These are phyloP conservation scores for Suillus discolor DNA, from an alignment of 768 basidiomycete species.

Conservation along the genomic window DNA sequence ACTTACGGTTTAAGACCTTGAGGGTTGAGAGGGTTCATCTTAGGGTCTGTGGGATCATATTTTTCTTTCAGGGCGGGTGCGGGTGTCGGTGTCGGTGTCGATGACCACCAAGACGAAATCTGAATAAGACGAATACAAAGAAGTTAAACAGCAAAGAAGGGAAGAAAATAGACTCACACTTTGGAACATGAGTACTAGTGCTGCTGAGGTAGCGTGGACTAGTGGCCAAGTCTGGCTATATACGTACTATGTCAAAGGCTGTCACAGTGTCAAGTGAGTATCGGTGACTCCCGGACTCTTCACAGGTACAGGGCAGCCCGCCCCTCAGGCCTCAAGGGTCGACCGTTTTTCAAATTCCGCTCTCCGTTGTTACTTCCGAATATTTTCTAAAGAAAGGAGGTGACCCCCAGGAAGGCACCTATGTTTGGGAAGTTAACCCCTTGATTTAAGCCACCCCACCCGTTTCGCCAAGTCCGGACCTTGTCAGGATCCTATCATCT, in stretches of 20 bases:
- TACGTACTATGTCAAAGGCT: not conserved
- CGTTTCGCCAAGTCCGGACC: not conserved
- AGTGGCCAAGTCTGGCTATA: too few relatives aligned
- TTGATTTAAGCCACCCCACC: too few relatives aligned
- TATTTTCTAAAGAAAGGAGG: too few relatives aligned
- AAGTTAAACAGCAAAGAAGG: not conserved
- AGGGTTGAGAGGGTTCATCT: slow-evolving; percentile 89
- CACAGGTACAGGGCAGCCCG: not conserved
- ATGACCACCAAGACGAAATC: slow-evolving; percentile 62
- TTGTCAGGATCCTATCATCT: not conserved
- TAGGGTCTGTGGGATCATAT: slow-evolving; percentile 75
- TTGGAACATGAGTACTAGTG: not conserved
- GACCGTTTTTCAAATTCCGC: too few relatives aligned
- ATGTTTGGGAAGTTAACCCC: too few relatives aligned
- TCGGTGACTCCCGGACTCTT: not conserved
- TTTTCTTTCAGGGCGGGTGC: slow-evolving; percentile 38
- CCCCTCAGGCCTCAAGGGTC: too few relatives aligned
- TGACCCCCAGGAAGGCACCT: not conserved
- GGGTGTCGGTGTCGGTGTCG: slow-evolving; percentile 41
- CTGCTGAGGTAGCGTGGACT: not conserved
- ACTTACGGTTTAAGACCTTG: slow-evolving; percentile 93
- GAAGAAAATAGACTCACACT: not conserved
- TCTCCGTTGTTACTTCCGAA: too few relatives aligned
- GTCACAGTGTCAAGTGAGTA: not conserved
- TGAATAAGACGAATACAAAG: slow-evolving; percentile 20